These are phyloP conservation scores for Scedosporium apiospermum DNA, from an alignment of 2,329 filamentous ascomycete species.

Conservation along the genomic window DNA sequence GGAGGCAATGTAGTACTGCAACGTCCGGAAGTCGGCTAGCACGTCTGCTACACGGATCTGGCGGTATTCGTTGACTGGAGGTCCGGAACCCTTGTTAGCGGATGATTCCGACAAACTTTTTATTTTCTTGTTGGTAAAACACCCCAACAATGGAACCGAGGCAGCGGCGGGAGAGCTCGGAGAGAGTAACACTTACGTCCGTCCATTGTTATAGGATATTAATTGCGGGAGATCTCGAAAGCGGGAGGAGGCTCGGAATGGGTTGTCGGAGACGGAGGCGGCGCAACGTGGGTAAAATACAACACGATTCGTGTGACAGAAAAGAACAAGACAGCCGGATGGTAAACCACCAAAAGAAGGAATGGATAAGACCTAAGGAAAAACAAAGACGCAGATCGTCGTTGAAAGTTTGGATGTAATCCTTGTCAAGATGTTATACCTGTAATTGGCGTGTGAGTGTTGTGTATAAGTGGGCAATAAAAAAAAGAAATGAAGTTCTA, in stretches of 20 bases:
- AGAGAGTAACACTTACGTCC: background rate
- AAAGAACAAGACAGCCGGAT: background rate
- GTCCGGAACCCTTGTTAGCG: no score
- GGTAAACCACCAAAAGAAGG: background rate
- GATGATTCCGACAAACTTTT: no score
- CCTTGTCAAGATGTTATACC: background rate
- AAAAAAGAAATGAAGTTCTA: background rate
- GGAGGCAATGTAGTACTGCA: constrained; percentile 53
- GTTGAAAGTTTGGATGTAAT: background rate
- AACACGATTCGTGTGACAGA: background rate
- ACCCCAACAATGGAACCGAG: background rate
- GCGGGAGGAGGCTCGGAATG: background rate
- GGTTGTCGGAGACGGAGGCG: background rate
- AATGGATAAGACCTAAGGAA: background rate
- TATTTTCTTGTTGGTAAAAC: no score
- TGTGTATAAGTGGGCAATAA: background rate
- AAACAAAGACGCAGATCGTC: background rate
- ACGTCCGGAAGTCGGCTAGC: constrained; percentile 49
- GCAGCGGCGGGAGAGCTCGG: background rate
- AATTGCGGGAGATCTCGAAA: background rate
- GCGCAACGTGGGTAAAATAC: background rate
- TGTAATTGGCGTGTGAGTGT: background rate
- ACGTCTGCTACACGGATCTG: constrained; percentile 51
- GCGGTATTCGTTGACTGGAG: constrained; percentile 49
- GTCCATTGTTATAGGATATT: constrained; percentile 1